Evolutionary conservation across 2,329 filamentous ascomycete genomes (phyloP).

Genomic region (Chaetoscypha palmicola): DNA sequence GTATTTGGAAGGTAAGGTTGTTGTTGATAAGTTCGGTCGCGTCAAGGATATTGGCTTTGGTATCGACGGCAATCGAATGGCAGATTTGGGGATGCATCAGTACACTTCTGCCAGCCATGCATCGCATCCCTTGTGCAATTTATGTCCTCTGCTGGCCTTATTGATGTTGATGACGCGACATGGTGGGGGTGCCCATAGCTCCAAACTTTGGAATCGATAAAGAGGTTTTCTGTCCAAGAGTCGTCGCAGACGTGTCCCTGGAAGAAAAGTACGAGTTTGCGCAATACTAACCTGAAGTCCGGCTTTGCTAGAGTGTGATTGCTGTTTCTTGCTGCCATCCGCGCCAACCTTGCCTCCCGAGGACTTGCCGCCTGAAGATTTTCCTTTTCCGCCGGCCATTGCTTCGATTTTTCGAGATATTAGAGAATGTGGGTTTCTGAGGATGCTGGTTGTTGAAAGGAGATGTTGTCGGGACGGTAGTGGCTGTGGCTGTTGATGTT

Average conservation of each 20-base stretch:
- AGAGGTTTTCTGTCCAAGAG: conserved; percentile 9
- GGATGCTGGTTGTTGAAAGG: conserved; percentile 11
- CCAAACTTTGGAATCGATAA: conserved; percentile 12
- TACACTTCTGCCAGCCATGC: conserved; percentile 2
- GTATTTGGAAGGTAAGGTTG: not conserved
- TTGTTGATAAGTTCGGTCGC: conserved; percentile 11
- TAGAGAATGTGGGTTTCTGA: conserved; percentile 2
- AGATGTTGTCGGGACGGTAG: conserved; percentile 13
- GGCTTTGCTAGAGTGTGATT: conserved; percentile 33
- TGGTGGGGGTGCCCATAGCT: conserved; percentile 23
- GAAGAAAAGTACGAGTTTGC: conserved; percentile 9
- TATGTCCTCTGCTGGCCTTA: conserved; percentile 6
- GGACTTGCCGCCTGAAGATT: conserved; percentile 32
- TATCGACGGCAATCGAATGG: not conserved
- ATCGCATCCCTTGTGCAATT: conserved; percentile 3
- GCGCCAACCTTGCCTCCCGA: conserved; percentile 33
- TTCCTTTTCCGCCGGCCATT: conserved; percentile 34
- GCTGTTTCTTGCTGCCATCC: conserved; percentile 32
- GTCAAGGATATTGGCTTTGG: conserved; percentile 10
- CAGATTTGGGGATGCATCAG: conserved; percentile 3
- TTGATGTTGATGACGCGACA: conserved; percentile 23
- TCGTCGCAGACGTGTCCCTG: conserved; percentile 1
- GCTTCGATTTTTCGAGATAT: not conserved
- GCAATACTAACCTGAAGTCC: conserved; percentile 33
- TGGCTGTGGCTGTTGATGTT: conserved; percentile 19